Evolutionary conservation across 1,284 basidiomycete species (phyloP).

Genomic region (Ceratobasidium sp.): DNA sequence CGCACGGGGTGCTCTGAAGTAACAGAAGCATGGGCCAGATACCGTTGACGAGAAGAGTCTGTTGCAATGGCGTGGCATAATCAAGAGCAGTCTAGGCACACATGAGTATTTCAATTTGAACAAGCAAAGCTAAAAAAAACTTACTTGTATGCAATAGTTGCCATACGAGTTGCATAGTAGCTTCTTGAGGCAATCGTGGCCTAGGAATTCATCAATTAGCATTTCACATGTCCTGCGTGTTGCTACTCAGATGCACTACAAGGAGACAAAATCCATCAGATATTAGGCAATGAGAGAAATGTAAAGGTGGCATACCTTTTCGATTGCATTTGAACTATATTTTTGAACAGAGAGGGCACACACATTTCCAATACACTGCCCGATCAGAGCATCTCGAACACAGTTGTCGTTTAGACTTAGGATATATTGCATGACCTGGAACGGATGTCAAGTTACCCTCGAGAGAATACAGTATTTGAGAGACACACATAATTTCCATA

Average conservation of each 20-base stretch:
- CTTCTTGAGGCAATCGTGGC: slow-evolving; percentile 95
- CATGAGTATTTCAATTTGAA: slow-evolving; percentile 45
- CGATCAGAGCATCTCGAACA: slow-evolving; percentile 97
- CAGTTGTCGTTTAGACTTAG: slow-evolving; percentile 98
- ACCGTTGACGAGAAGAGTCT: slow-evolving; percentile 87
- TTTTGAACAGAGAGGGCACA: slow-evolving; percentile 99
- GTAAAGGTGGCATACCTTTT: slow-evolving; percentile 72
- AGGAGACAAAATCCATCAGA: slow-evolving; percentile 51
- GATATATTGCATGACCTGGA: slow-evolving; percentile 94
- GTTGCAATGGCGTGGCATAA: slow-evolving; percentile 91
- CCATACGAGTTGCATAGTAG: slow-evolving; percentile 94
- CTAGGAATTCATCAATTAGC: slow-evolving; percentile 95
- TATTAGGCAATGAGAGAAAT: background rate
- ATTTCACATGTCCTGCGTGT: slow-evolving; percentile 94
- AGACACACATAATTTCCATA: slow-evolving; percentile 92
- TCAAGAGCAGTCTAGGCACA: slow-evolving; percentile 86
- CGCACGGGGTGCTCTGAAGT: slow-evolving; percentile 97
- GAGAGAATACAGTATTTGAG: background rate
- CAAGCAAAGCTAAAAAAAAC: slow-evolving; percentile 50
- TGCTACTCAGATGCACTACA: slow-evolving; percentile 95
- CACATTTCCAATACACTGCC: slow-evolving; percentile 98
- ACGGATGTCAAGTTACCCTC: slow-evolving; percentile 20
- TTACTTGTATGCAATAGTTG: slow-evolving; percentile 91
- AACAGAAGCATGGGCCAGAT: slow-evolving; percentile 96
- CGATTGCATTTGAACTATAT: slow-evolving; percentile 96